These are phyloP conservation scores for Termitomyces sp. DNA, from an alignment of 768 basidiomycete genomes.

Conservation along the genomic window DNA sequence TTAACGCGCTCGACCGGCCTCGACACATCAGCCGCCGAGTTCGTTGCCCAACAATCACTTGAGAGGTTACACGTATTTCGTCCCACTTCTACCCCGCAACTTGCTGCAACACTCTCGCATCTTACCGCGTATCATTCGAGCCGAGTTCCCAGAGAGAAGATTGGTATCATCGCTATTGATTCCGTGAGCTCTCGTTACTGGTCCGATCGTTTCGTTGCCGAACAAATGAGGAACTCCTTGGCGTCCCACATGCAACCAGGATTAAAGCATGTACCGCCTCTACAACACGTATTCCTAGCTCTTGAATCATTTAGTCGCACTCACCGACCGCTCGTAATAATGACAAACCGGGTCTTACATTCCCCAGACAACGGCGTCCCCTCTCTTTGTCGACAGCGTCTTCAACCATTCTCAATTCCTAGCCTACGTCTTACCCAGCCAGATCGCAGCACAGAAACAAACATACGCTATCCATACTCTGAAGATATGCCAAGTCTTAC, in stretches of 20 bases:
- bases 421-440: background rate
- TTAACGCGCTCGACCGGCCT: slow-evolving; percentile 18
- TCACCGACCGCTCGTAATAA: slow-evolving; percentile 46
- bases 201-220: slow-evolving; percentile 64
- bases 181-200: slow-evolving; percentile 78
- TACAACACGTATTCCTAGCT: slow-evolving; percentile 45
- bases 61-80: slow-evolving; percentile 62
- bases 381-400: slow-evolving; percentile 47
- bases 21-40: slow-evolving; percentile 20
- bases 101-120: slow-evolving; percentile 62
- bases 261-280: slow-evolving; percentile 20
- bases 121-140: slow-evolving; percentile 52
- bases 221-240: slow-evolving; percentile 39
- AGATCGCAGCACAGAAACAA: background rate
- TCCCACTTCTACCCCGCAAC: slow-evolving; percentile 62
- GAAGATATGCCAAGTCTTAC: slow-evolving; percentile 10
- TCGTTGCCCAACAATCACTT: slow-evolving; percentile 38
- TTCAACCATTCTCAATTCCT: slow-evolving; percentile 28
- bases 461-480: background rate
- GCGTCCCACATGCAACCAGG: slow-evolving; percentile 2
- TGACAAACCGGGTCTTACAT: slow-evolving; percentile 63
- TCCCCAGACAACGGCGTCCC: background rate
- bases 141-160: slow-evolving; percentile 46
- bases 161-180: slow-evolving; percentile 71
- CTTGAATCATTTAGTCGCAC: slow-evolving; percentile 46